Base-by-base conservation (phyloP, 2,329 filamentous ascomycete species). In the Talaromyces rugulosus region DNA sequence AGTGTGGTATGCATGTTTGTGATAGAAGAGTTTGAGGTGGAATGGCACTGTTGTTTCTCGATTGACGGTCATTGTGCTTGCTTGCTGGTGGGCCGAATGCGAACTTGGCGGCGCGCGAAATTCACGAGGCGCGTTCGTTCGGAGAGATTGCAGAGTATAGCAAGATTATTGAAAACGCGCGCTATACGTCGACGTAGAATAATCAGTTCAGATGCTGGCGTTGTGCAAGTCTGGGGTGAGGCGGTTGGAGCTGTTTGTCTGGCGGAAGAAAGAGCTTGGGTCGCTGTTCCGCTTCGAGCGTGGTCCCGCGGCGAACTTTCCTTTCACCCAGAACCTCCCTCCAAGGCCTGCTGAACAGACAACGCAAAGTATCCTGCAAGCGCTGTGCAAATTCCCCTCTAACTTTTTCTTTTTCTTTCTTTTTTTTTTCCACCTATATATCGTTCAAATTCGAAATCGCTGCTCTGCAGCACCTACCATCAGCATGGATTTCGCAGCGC, bases 401-500 rank as follows among this genome's bases (percentile, higher is more conserved):
- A 2, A 30, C 5, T 16, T 54, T 11, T 3, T 34, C 9, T n/a
- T n/a, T n/a, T n/a, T n/a, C n/a, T n/a, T n/a, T n/a, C n/a, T n/a
- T n/a, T n/a, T n/a, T n/a, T n/a, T n/a, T n/a, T n/a, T n/a, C n/a
- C n/a, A n/a, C n/a, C n/a, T n/a, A n/a, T n/a, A 28, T 18, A 31
- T 53, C 28, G 28, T 7, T 23, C 11, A 31, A 14, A 4, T 23
- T 27, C 9, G 3, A 30, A n/a, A 6, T 5, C 36, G 27, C 12
- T 53, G 50, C 27, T 6, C 5, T 16, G 14, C 50, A 53, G 50
- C 50, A 28, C 28, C 53, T 30, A n/a, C 23, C 31, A n/a, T 33
- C 72, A 82, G 64, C 67, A 99, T 99, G 95, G 93, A 99, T 77
- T 99, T 99, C 81, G 92, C 92, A 64, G 86, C 92, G 40, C 81